phyloP scores from a whole-genome alignment of 768 basidiomycete species.

The Suillus brevipes region DNA sequence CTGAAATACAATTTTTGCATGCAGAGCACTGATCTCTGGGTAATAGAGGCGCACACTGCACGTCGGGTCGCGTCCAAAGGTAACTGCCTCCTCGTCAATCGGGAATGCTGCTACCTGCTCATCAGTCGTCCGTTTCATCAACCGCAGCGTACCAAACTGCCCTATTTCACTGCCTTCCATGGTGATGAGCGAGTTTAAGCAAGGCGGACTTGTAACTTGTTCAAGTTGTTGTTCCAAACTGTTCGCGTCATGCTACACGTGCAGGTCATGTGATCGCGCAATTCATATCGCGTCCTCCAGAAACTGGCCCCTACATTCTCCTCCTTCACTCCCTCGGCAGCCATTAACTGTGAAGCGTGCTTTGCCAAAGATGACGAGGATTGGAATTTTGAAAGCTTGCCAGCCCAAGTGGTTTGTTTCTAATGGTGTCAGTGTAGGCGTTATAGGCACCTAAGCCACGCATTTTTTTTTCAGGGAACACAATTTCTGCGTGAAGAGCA shows the following conservation, averaged over 20 bases:
- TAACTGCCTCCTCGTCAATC: constrained; percentile 65
- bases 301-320: too few relatives aligned
- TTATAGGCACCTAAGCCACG: too few relatives aligned
- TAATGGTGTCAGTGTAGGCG: too few relatives aligned
- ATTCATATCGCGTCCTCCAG: neutral
- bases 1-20: constrained; percentile 65
- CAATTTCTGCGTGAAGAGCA: too few relatives aligned
- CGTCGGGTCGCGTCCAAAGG: constrained; percentile 63
- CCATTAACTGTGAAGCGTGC: too few relatives aligned
- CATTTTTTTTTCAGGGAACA: too few relatives aligned
- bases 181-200: neutral
- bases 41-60: constrained; percentile 76
- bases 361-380: too few relatives aligned
- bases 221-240: neutral
- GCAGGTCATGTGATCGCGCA: constrained; percentile 3
- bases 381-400: too few relatives aligned
- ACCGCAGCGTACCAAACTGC: constrained; percentile 61
- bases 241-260: constrained; percentile 1
- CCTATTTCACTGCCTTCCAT: constrained; percentile 59
- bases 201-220: too few relatives aligned
- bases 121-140: constrained; percentile 55
- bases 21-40: constrained; percentile 56
- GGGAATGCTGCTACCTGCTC: constrained; percentile 65
- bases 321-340: too few relatives aligned
- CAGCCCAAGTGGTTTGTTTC: too few relatives aligned